Evolutionary conservation across 176 grass and related monocot species (phyloP).

Genomic region (Carex scoparia): DNA sequence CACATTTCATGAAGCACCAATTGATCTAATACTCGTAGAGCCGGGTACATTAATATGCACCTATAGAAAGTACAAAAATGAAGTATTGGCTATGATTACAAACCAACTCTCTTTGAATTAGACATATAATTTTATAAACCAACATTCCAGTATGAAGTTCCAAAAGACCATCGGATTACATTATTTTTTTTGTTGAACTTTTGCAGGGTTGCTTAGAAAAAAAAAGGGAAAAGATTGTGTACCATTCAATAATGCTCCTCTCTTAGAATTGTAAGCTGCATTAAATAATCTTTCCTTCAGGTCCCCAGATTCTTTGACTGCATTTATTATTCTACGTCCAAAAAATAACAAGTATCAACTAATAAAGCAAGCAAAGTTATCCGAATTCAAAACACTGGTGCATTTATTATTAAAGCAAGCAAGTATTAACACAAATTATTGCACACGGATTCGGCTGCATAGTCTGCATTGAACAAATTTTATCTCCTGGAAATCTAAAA

Average conservation of each 20-base stretch:
- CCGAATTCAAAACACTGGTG: not conserved
- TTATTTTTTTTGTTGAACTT: not conserved
- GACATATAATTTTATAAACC: too few relatives aligned
- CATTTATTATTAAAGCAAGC: too few relatives aligned
- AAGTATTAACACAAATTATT: too few relatives aligned
- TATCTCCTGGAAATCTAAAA: too few relatives aligned
- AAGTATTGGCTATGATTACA: too few relatives aligned
- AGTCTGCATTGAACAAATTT: too few relatives aligned
- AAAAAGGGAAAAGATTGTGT: not conserved
- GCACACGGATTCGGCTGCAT: too few relatives aligned
- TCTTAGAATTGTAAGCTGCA: conserved; percentile 70
- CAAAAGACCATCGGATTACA: not conserved
- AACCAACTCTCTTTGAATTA: too few relatives aligned
- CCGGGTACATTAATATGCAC: too few relatives aligned
- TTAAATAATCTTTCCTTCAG: conserved; percentile 52
- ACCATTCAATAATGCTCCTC: conserved; percentile 51
- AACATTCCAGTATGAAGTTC: not conserved
- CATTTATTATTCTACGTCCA: conserved; percentile 60
- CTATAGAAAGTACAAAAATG: too few relatives aligned
- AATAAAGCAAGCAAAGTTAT: not conserved
- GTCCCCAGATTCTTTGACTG: conserved; percentile 77
- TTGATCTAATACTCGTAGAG: too few relatives aligned
- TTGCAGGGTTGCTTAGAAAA: not conserved
- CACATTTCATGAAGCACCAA: too few relatives aligned
- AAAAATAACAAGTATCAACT: conserved; percentile 23